Conservation (phyloP, 805 yeast species). For the Wickerhamiella occidentalis region DNA sequence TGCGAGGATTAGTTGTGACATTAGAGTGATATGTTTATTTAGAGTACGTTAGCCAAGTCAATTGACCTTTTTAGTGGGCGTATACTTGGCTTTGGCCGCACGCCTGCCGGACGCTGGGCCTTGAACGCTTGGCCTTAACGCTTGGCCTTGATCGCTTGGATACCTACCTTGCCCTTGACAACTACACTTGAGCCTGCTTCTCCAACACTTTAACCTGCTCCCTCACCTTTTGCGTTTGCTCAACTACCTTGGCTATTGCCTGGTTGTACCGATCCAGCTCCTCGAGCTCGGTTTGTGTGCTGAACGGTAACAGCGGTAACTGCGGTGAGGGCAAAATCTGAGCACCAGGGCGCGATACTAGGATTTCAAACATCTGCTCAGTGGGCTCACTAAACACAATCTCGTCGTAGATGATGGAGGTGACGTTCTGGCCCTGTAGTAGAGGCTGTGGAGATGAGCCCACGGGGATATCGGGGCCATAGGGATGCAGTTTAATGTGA, state of each 20-base stretch:
- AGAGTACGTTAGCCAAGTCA: too few species aligned
- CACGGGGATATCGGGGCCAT: constrained; percentile 31
- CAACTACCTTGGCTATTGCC: constrained; percentile 35
- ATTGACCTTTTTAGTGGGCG: too few species aligned
- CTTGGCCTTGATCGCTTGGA: too few species aligned
- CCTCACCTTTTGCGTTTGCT: constrained; percentile 35
- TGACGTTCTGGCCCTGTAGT: constrained; percentile 32
- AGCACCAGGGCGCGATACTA: constrained; percentile 40
- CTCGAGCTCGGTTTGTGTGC: constrained; percentile 45
- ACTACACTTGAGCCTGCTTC: too few species aligned
- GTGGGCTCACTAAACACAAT: constrained; percentile 93
- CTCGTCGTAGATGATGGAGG: constrained; percentile 69
- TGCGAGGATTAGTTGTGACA: too few species aligned
- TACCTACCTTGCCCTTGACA: too few species aligned
- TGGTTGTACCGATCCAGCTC: constrained; percentile 46
- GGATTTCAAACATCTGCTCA: constrained; percentile 66
- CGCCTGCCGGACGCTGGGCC: too few species aligned
- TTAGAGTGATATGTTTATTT: too few species aligned
- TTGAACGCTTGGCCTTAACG: too few species aligned
- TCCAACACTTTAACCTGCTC: constrained; percentile 29
- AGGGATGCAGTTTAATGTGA: constrained; percentile 85
- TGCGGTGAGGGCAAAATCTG: constrained; percentile 29
- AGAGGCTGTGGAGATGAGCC: constrained; percentile 22
- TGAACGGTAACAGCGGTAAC: constrained; percentile 28
- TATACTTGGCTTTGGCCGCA: too few species aligned